Evolutionary conservation across 805 yeast species (phyloP), one percentile per base, ranked within the genome.

Genomic region (Candida nitratophila): DNA sequence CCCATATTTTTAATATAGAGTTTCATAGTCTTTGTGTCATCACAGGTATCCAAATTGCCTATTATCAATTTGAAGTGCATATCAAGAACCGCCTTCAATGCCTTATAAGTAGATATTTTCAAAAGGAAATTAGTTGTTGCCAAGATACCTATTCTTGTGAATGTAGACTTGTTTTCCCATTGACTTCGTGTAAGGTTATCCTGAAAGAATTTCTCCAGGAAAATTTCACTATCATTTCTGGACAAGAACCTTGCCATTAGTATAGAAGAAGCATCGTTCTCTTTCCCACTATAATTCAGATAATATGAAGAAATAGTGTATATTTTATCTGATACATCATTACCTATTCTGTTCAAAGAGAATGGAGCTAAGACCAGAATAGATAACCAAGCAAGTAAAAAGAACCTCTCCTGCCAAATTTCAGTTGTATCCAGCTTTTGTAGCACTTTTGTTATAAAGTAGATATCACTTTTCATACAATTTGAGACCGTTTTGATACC

Each of bases 281-380:
- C 81, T 45, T 78, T 78, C 4, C 87, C 85, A 5, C 80, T 71
- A 15, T 63, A 62, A 4, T 53, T 56, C 36, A 76, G 59, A 42
- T 59, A 62, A 1, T 37, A 35, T 3, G 57, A 40, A 0, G 74
- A 70, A 8, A 72, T 47, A 0, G 50, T 46, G 37, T 67, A 71
- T 1, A 82, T 52, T 2, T 57, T 43, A 1, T 53, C 49, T 4
- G 73, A 53, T 7, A 74, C 58, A 0, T 60, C 44, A 0, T 55
- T 45, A 2, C 57, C 40, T 15, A 82, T 60, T 0, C 62, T 49
- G 1, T 59, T 61, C 22, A 90, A 64, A 2, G 76, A 71, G 55
- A 90, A 89, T 0, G 98, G 97, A 0, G 81, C 77, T n/a, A 85
- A 64, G 0, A 80, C 73, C 20, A 89, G 63, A 10, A 82, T 77